Conservation (phyloP, 257 asterid species). For the Nicotiana knightiana region DNA sequence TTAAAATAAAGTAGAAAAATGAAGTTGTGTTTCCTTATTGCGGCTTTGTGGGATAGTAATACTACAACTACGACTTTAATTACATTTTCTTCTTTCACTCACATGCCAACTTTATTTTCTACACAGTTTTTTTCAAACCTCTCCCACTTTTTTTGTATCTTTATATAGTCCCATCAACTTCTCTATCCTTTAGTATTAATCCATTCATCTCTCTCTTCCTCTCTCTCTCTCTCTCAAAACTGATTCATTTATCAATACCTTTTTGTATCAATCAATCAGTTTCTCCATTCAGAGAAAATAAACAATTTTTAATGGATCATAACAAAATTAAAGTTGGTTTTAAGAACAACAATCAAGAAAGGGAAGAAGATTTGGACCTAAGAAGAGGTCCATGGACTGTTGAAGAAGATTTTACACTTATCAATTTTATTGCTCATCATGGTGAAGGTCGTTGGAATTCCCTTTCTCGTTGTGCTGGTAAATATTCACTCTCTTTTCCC, state of each 20-base stretch:
- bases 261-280: constrained; percentile 4
- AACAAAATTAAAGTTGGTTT: not conserved
- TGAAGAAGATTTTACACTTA: constrained; percentile 23
- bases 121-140: not conserved
- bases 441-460: constrained; percentile 97
- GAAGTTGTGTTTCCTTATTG: not conserved
- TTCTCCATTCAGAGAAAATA: not conserved
- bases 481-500: not conserved
- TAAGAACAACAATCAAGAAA: constrained; percentile 1
- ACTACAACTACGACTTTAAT: not conserved
- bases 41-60: not conserved
- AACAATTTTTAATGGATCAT: constrained; percentile 24
- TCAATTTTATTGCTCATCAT: constrained; percentile 67
- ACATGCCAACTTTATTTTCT: constrained; percentile 6
- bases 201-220: constrained; percentile 2
- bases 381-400: constrained; percentile 88
- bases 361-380: constrained; percentile 43
- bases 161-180: constrained; percentile 16
- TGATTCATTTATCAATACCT: not conserved
- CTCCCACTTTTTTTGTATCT: not conserved
- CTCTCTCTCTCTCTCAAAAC: not conserved
- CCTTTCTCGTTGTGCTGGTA: constrained; percentile 76
- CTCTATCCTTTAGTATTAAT: not conserved
- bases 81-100: not conserved
- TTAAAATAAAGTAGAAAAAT: not conserved